Evolutionary conservation across 805 yeast genomes (phyloP).

Genomic region (Jamesozyma jinghongensis): DNA sequence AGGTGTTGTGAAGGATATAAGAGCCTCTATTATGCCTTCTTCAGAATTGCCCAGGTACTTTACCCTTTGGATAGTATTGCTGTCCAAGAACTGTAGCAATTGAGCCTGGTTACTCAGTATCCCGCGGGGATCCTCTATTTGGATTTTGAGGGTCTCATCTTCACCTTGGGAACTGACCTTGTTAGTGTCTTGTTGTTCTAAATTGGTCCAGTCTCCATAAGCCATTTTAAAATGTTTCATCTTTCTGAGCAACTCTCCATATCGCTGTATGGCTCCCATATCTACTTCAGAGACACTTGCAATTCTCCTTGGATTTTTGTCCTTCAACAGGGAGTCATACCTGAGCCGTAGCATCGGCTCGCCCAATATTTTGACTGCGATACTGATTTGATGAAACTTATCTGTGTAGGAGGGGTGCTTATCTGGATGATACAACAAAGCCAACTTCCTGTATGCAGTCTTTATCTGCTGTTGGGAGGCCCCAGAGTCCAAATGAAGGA

Average conservation of each 20-base stretch:
- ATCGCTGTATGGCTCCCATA: constrained; percentile 10
- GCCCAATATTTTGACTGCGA: constrained; percentile 22
- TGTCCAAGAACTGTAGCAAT: too few relatives aligned
- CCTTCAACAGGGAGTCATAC: too few relatives aligned
- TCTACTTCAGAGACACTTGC: too few relatives aligned
- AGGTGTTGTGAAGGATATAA: too few relatives aligned
- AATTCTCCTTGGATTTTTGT: too few relatives aligned
- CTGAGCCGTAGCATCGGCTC: too few relatives aligned
- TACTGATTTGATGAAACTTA: constrained; percentile 20
- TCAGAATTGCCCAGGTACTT: too few relatives aligned
- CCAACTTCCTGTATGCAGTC: constrained; percentile 16
- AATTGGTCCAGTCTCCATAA: constrained; percentile 21
- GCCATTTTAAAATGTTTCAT: constrained; percentile 19
- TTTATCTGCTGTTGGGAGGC: constrained; percentile 7
- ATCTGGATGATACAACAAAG: constrained; percentile 25
- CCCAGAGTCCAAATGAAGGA: constrained; percentile 13
- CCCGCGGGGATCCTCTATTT: too few relatives aligned
- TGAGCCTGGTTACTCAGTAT: too few relatives aligned
- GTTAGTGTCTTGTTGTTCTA: background rate
- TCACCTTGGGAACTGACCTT: background rate
- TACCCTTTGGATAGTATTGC: too few relatives aligned
- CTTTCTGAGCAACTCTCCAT: constrained; percentile 23
- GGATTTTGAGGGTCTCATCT: background rate
- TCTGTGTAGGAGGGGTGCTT: constrained; percentile 13
- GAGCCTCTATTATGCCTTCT: too few relatives aligned